A percentile compares a stretch with the other conserved stretches of the same genome.
Evolutionary conservation across 208 protist species (phyloP).

Genomic region (Trypanosoma avium): DNA sequence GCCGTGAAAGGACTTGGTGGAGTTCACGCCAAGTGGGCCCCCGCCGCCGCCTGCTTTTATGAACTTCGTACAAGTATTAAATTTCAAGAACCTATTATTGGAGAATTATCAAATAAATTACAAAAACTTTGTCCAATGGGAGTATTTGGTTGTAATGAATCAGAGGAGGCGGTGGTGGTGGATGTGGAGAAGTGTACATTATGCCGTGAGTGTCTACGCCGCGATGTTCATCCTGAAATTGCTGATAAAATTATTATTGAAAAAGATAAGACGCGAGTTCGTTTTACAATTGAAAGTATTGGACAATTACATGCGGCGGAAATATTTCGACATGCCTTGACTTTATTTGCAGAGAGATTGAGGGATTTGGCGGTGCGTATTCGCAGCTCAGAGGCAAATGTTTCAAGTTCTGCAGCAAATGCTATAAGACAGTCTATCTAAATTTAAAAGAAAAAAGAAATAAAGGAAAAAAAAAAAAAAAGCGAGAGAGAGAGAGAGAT

Average conservation of each 20-base stretch:
- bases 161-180: conserved; percentile 61
- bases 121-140: conserved; percentile 87
- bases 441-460: conserved; percentile 9
- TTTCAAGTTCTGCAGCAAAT: conserved; percentile 21
- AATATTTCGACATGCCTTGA: conserved; percentile 72
- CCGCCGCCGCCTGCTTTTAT: conserved; percentile 97
- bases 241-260: conserved; percentile 61
- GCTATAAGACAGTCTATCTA: background rate
- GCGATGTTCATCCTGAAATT: conserved; percentile 49
- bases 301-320: conserved; percentile 75
- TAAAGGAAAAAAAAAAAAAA: background rate
- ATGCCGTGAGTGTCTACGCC: conserved; percentile 97
- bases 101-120: conserved; percentile 81
- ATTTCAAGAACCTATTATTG: conserved; percentile 67
- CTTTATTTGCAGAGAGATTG: conserved; percentile 76
- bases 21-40: conserved; percentile 98
- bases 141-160: conserved; percentile 94
- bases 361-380: conserved; percentile 65
- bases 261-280: conserved; percentile 84
- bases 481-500: no score
- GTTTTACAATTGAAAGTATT: conserved; percentile 89
- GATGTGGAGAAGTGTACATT: conserved; percentile 94
- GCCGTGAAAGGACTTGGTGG: conserved; percentile 96
- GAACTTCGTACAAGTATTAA: conserved; percentile 94
- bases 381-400: conserved; percentile 69